Evolutionary conservation across 352 stramenopile species (phyloP), one percentile per base, ranked within the genome.

Genomic region (Pythium sukuiense): DNA sequence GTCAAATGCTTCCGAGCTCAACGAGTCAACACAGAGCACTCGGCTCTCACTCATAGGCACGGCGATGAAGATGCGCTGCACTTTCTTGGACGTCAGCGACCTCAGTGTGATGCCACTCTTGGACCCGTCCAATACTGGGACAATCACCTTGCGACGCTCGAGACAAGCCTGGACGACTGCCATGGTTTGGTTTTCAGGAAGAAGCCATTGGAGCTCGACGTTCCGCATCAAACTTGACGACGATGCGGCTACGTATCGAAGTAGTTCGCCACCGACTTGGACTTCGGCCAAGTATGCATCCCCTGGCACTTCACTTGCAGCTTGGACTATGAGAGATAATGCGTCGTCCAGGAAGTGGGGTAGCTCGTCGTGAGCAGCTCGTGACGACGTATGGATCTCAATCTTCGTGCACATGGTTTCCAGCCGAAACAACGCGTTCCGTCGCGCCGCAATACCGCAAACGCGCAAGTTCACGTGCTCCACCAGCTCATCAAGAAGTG

Each of bases 201-300:
- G 58, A 1, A 69, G 30, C 7, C 90, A 52, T 20, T 71, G 53
- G 12, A 92, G 6, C 13, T 59, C 50, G 2, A 87, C 73, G 18
- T 62, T 66, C 32, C 64, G 32, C 81, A 92, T 90, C 14, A 80
- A 55, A 65, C 83, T 92, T 4, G 20, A 54, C 9, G 62, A 54
- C 1, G 85, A 90, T 18, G 80, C 73, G 26, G 71, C 73, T 3
- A 77, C 63, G 48, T 73, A 88, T 0, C 57, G 53, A 12, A 90
- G 46, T 11, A 29, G 26, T 39, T 76, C 66, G 6, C 67, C 66
- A 6, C 66, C 74, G 13, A 76, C 55, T 2, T n/a, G 9, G 0
- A 74, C 69, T 32, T 90, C 70, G 2, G 68, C 83, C 7, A 91
- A 29, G 56, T 92, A 93, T 0, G 71, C 73, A 46, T 93, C 80